Evolutionary conservation across 164 flowering plant genomes (phyloP).

Genomic region (Protea cynaroides): DNA sequence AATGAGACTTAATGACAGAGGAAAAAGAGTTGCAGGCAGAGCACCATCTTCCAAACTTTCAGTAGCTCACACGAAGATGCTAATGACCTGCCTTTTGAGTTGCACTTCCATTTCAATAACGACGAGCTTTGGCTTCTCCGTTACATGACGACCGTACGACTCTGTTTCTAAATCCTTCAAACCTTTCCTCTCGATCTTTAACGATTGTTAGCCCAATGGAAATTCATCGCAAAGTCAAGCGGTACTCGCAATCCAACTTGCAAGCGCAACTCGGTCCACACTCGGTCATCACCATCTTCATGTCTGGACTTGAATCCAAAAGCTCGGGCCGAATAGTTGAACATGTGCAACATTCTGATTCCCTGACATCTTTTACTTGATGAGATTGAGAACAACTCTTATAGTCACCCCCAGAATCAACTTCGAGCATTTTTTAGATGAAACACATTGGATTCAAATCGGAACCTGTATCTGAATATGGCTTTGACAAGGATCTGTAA

Average conservation of each 20-base stretch:
- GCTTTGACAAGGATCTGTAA: conserved; percentile 5
- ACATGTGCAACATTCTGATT: conserved; percentile 44
- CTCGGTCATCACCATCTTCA: conserved; percentile 37
- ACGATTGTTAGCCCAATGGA: conserved; percentile 51
- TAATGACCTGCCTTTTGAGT: too few species aligned
- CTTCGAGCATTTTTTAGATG: conserved; percentile 10
- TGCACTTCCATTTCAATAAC: too few species aligned
- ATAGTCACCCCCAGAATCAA: conserved; percentile 49
- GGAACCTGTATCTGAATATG: neutral
- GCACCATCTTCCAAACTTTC: too few species aligned
- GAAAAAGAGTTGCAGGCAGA: too few species aligned
- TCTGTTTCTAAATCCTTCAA: too few species aligned
- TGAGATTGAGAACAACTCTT: conserved; percentile 15
- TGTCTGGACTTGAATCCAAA: conserved; percentile 13
- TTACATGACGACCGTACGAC: too few species aligned
- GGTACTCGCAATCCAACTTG: conserved; percentile 49
- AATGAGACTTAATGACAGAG: too few species aligned
- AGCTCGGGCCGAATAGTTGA: conserved; percentile 4
- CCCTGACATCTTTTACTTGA: conserved; percentile 14
- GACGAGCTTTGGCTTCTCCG: too few species aligned
- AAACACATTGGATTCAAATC: neutral
- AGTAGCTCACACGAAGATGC: too few species aligned
- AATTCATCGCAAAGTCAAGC: conserved; percentile 62
- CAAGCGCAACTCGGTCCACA: conserved; percentile 75
- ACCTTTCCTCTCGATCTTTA: conserved; percentile 51